Base-by-base conservation (phyloP, 139 green algal species). In the Coelastrella sp. region DNA sequence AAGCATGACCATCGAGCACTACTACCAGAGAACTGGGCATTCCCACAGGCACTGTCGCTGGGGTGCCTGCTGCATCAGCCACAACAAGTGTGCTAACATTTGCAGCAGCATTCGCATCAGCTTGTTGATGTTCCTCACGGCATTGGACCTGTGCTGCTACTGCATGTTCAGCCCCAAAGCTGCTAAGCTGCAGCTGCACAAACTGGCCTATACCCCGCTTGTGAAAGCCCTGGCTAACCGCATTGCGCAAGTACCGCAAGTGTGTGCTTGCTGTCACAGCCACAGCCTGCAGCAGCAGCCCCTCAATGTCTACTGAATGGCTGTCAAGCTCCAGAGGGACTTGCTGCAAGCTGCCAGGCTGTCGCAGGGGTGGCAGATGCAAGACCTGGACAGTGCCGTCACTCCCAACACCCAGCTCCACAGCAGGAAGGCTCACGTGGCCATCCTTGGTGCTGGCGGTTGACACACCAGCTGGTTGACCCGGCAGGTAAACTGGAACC, bases 241-340 rank as follows among this genome's bases (percentile, higher is more conserved):
- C n/a, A 5, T 61, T 56, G n/a, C 19, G 71, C 80, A 91, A 47
- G 3, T 79, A 7, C 59, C 77, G 88, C 88, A 91, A 80, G 60
- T 91, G 88, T 10, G 8, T 81, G 32, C 47, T 78, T 13, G 65
- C 88, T 32, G 23, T 83, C 13, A 88, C 78, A 66, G 71, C 71
- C 17, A 79, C 80, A 14, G 80, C 80, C 78, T 86, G 88, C 71
- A 91, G 88, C 88, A 91, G 88, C 57, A 91, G 58, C 10, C 71
- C 80, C 23, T 83, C 88, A 13, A 91, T 16, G 68, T 91, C 88
- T 14, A 82, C 88, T 19, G 57, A 58, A 60, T 91, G 80, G 20
- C 54, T 76, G 57, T 91, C 80, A 14, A 91, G 59, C 68, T 20
- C n/a, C 71, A 91, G 58, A n/a, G 58, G 57, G 75, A 90, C 23